A percentile compares a stretch with the other conserved stretches of the same genome.
Conservation (phyloP, 257 asterid genomes). For the Salvia splendens region DNA sequence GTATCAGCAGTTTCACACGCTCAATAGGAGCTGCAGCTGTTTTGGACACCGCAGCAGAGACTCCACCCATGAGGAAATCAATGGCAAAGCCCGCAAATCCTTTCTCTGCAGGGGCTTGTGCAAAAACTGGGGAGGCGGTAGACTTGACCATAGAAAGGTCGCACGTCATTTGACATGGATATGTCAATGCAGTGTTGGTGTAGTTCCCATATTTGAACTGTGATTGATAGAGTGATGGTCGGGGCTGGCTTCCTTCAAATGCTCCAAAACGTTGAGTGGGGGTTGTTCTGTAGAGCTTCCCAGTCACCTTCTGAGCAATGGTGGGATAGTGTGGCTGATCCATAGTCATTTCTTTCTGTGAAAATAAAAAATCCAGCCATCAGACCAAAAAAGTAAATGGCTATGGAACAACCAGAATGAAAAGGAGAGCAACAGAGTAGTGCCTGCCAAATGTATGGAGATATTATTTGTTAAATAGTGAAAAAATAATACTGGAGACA, state of each 20-base stretch:
- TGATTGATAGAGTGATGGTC: constrained; percentile 29
- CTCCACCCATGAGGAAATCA: constrained; percentile 59
- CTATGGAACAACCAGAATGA: not conserved
- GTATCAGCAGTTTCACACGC: constrained; percentile 31
- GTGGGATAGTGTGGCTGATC: constrained; percentile 35
- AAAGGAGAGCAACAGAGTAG: not conserved
- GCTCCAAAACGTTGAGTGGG: constrained; percentile 19
- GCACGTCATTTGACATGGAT: constrained; percentile 23
- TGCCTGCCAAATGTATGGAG: not conserved
- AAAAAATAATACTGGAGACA: not conserved
- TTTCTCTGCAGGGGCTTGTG: no score
- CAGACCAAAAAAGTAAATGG: not conserved
- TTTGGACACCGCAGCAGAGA: constrained; percentile 52
- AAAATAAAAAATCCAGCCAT: not conserved
- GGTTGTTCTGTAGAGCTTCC: constrained; percentile 32
- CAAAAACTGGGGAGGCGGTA: constrained; percentile 35
- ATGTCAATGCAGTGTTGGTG: constrained; percentile 29
- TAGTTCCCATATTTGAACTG: constrained; percentile 33
- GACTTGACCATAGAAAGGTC: constrained; percentile 34
- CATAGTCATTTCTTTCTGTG: constrained; percentile 28
- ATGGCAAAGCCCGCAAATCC: constrained; percentile 33
- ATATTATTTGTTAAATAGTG: not conserved
- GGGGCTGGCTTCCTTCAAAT: constrained; percentile 18
- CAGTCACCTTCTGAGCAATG: constrained; percentile 34
- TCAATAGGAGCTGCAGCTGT: constrained; percentile 46